Conservation (phyloP, 768 basidiomycete species). For the Scleroderma citrinum region DNA sequence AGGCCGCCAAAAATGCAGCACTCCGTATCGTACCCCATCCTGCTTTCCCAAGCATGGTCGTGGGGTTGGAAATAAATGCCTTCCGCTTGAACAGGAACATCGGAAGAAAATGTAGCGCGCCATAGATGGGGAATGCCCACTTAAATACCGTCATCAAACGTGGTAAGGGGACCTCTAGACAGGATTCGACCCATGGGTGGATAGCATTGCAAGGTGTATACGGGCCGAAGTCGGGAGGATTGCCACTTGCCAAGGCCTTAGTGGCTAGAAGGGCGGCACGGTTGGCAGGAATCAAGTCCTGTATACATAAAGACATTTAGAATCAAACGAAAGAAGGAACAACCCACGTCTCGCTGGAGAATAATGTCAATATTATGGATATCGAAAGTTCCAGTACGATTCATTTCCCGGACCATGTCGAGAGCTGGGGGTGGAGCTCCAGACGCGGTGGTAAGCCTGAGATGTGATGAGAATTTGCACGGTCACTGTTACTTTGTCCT, state of each 20-base stretch:
- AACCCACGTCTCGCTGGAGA: slow-evolving; percentile 41
- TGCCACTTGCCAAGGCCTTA: slow-evolving; percentile 30
- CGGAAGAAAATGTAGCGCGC: slow-evolving; percentile 86
- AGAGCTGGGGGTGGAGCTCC: slow-evolving; percentile 57
- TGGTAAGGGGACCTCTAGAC: slow-evolving; percentile 37
- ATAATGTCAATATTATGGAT: slow-evolving; percentile 51
- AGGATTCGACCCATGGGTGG: slow-evolving; percentile 65
- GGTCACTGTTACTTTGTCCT: slow-evolving; percentile 8
- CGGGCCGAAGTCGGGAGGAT: slow-evolving; percentile 39
- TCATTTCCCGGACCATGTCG: slow-evolving; percentile 53
- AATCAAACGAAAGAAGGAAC: background rate
- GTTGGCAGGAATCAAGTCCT: slow-evolving; percentile 55
- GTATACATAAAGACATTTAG: slow-evolving; percentile 5
- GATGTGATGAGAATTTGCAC: background rate
- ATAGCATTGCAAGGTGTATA: slow-evolving; percentile 66
- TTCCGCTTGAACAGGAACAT: slow-evolving; percentile 75
- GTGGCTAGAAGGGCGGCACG: slow-evolving; percentile 40
- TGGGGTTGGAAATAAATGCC: slow-evolving; percentile 59
- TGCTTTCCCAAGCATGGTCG: slow-evolving; percentile 57
- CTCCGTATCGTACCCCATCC: slow-evolving; percentile 72
- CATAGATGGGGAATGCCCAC: slow-evolving; percentile 82
- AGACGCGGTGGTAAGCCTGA: slow-evolving; percentile 67
- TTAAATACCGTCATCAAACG: slow-evolving; percentile 77
- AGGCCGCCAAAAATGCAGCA: slow-evolving; percentile 80
- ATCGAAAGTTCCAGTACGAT: slow-evolving; percentile 52